phyloP scores from a whole-genome alignment of 768 basidiomycete species.

The Collybia sp. region DNA sequence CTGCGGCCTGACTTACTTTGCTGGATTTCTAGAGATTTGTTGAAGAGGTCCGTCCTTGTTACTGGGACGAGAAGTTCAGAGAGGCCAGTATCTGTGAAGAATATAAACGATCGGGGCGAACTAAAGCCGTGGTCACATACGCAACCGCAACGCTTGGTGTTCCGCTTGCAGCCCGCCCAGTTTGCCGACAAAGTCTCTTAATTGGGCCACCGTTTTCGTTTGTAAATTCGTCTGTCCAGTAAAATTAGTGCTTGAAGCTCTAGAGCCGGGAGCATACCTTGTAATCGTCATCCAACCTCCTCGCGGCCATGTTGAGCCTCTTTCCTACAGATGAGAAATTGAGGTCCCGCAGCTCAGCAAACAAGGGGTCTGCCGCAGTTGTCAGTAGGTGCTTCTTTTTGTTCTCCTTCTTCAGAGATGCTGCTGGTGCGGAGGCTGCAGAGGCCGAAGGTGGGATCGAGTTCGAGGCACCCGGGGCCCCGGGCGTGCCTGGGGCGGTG shows the following conservation, averaged over 20 bases:
- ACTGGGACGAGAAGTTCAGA: slow-evolving; percentile 88
- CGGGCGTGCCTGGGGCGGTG: slow-evolving; percentile 19
- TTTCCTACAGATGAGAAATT: slow-evolving; percentile 91
- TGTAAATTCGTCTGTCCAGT: slow-evolving; percentile 66
- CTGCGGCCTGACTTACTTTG: slow-evolving; percentile 59
- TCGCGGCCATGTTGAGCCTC: slow-evolving; percentile 75
- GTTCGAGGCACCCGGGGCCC: slow-evolving; percentile 28
- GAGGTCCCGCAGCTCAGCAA: slow-evolving; percentile 79
- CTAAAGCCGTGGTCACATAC: slow-evolving; percentile 31
- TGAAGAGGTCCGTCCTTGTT: slow-evolving; percentile 85
- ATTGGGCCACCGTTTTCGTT: slow-evolving; percentile 86
- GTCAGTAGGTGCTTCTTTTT: slow-evolving; percentile 89
- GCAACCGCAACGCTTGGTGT: slow-evolving; percentile 83
- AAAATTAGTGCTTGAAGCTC: not conserved
- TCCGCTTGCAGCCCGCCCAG: slow-evolving; percentile 90
- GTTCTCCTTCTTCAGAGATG: slow-evolving; percentile 64
- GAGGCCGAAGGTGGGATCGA: slow-evolving; percentile 34
- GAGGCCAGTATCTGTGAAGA: slow-evolving; percentile 74
- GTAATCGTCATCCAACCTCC: slow-evolving; percentile 87
- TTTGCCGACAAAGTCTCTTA: slow-evolving; percentile 94
- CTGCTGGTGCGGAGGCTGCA: slow-evolving; percentile 34
- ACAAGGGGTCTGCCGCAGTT: slow-evolving; percentile 73
- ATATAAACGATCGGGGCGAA: not conserved
- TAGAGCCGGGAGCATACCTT: slow-evolving; percentile 43
- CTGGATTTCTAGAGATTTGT: slow-evolving; percentile 89